Percentiles rank a stretch among this genome's conserved stretches.
These are phyloP conservation scores for Colletotrichum sp. DNA, from an alignment of 2,329 filamentous ascomycete species.

Conservation along the genomic window DNA sequence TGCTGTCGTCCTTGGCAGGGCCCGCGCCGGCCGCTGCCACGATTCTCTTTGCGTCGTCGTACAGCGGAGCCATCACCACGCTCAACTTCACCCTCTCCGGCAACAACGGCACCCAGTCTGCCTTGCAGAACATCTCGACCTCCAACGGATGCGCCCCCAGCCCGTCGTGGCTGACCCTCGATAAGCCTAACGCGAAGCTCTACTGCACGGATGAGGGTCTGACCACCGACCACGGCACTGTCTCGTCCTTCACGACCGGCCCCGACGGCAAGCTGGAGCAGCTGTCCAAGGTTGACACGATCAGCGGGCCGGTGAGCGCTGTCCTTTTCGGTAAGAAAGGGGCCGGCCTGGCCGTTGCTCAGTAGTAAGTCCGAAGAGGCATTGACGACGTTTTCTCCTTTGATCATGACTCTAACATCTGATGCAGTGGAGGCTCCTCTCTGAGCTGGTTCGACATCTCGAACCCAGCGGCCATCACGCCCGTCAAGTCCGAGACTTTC, in stretches of 20 bases:
- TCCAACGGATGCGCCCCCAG: constrained; percentile 55
- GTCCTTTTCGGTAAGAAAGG: constrained; percentile 47
- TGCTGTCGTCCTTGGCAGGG: constrained; percentile 19
- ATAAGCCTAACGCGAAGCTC: constrained; percentile 52
- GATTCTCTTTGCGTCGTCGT: constrained; percentile 54
- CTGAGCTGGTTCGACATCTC: constrained; percentile 51
- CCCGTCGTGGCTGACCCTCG: constrained; percentile 66
- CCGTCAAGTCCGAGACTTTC: constrained; percentile 45
- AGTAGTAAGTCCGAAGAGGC: constrained; percentile 45
- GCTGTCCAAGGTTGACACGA: constrained; percentile 38
- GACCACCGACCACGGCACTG: constrained; percentile 48
- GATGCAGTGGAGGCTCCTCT: constrained; percentile 40
- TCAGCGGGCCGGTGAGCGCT: constrained; percentile 48
- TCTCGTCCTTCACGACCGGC: constrained; percentile 46
- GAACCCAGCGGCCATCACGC: constrained; percentile 37
- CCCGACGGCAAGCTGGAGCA: constrained; percentile 42
- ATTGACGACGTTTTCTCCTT: neutral
- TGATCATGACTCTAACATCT: neutral
- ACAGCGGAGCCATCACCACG: constrained; percentile 53
- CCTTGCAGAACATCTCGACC: constrained; percentile 46
- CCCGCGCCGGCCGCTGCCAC: constrained; percentile 37
- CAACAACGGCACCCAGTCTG: constrained; percentile 24
- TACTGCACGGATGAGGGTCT: constrained; percentile 68
- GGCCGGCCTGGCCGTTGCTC: constrained; percentile 45
- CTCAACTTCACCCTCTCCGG: constrained; percentile 43